phyloP scores from a whole-genome alignment of 257 asterid species.

The Salvia miltiorrhiza region DNA sequence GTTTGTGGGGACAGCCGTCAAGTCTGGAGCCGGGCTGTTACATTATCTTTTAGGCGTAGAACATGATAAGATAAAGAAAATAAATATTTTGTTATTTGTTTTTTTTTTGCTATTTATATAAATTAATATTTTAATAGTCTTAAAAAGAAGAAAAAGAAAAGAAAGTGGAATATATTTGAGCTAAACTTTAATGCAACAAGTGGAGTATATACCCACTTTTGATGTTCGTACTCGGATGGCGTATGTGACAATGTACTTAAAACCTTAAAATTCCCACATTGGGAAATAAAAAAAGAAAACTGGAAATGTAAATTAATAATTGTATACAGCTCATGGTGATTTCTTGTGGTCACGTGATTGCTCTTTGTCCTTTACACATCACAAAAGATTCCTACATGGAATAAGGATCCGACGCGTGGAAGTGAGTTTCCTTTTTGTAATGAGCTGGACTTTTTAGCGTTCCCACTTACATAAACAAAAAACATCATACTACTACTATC shows the following conservation, averaged over 20 bases:
- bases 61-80: no score
- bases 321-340: not conserved
- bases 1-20: no score
- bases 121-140: no score
- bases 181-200: not conserved
- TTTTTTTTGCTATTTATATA: no score
- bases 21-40: no score
- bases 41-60: no score
- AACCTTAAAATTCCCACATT: constrained; percentile 40
- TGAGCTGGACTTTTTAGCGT: not conserved
- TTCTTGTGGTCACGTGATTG: constrained; percentile 8
- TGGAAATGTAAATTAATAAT: not conserved
- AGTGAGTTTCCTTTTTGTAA: not conserved
- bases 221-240: constrained; percentile 13
- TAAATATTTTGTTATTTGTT: no score
- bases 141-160: not conserved
- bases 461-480: not conserved
- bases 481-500: no score
- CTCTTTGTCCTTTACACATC: constrained; percentile 6
- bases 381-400: not conserved
- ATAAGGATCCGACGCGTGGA: constrained; percentile 11
- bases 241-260: constrained; percentile 5
- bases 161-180: constrained; percentile 17
- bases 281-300: constrained; percentile 9
- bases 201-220: constrained; percentile 27